Percentiles rank a stretch among this genome's conserved stretches.
These are phyloP conservation scores for Trichoderma simmonsii DNA, from an alignment of 2,329 filamentous ascomycete genomes.

Conservation along the genomic window DNA sequence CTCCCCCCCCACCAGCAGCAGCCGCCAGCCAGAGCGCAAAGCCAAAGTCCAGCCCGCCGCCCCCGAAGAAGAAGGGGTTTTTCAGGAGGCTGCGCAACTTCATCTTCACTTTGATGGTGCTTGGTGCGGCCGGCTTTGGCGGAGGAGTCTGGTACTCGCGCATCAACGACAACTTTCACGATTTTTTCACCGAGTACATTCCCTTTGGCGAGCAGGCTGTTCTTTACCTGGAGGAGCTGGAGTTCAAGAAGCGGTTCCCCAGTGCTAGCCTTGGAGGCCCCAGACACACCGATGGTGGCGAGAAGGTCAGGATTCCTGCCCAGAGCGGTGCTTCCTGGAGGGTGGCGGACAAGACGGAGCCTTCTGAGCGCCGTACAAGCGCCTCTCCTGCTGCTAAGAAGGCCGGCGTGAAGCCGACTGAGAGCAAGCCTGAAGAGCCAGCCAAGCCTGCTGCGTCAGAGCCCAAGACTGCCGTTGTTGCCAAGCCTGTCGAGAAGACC, in stretches of 20 bases:
- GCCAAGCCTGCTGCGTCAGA: background rate
- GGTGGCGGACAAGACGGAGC: slow-evolving; percentile 60
- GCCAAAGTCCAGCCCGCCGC: slow-evolving; percentile 30
- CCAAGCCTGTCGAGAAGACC: slow-evolving; percentile 26
- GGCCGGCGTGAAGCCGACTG: slow-evolving; percentile 18
- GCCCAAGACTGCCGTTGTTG: slow-evolving; percentile 21
- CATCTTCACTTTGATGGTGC: slow-evolving; percentile 70
- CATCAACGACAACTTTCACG: slow-evolving; percentile 95
- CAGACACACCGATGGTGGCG: slow-evolving; percentile 53
- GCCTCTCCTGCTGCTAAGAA: slow-evolving; percentile 41
- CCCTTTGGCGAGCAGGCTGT: slow-evolving; percentile 94
- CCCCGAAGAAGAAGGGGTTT: slow-evolving; percentile 56
- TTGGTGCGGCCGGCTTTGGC: slow-evolving; percentile 75
- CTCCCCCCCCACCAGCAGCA: background rate
- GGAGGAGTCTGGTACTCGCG: slow-evolving; percentile 91
- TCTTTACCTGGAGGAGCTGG: slow-evolving; percentile 90
- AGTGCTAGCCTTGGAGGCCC: slow-evolving; percentile 45
- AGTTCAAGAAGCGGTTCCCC: slow-evolving; percentile 83
- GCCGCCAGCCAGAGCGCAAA: slow-evolving; percentile 10
- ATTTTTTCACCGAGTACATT: slow-evolving; percentile 97
- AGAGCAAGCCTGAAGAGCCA: slow-evolving; percentile 27
- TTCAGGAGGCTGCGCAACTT: slow-evolving; percentile 73
- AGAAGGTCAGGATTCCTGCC: slow-evolving; percentile 77
- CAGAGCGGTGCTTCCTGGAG: slow-evolving; percentile 83
- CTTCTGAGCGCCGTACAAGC: slow-evolving; percentile 59